Evolutionary conservation across 208 protist genomes (phyloP).

Genomic region (Trypanosoma mega): DNA sequence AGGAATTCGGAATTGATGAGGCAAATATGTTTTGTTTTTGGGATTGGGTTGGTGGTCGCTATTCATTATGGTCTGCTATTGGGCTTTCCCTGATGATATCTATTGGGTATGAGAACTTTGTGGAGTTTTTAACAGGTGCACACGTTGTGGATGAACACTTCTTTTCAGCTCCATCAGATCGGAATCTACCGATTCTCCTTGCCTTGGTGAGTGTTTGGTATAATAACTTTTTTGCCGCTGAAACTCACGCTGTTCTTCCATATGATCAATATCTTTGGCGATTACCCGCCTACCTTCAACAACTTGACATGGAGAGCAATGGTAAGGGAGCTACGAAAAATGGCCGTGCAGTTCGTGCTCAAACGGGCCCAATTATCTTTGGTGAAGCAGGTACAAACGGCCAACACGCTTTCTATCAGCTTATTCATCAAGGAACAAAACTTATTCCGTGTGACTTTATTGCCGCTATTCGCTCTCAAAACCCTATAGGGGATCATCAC

Average conservation of each 20-base stretch:
- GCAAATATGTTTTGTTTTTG: conserved; percentile 98
- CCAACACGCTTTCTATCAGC: conserved; percentile 97
- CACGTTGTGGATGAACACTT: conserved; percentile 87
- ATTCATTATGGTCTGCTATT: conserved; percentile 97
- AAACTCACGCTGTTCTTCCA: conserved; percentile 96
- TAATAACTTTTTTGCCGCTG: conserved; percentile 95
- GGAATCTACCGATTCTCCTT: conserved; percentile 94
- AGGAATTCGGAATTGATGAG: conserved; percentile 95
- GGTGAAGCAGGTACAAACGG: conserved; percentile 95
- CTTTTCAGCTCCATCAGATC: conserved; percentile 45
- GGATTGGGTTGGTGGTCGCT: conserved; percentile 98
- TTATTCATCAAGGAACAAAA: conserved; percentile 97
- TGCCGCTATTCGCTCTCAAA: conserved; percentile 88
- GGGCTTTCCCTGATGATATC: conserved; percentile 94
- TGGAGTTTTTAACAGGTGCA: conserved; percentile 92
- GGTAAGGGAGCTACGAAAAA: conserved; percentile 91
- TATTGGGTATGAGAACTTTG: conserved; percentile 95
- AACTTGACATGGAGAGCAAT: conserved; percentile 98
- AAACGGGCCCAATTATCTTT: conserved; percentile 96
- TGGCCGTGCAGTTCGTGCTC: conserved; percentile 46
- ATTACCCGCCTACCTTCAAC: conserved; percentile 98
- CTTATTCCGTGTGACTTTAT: conserved; percentile 97
- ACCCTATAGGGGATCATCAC: conserved; percentile 94
- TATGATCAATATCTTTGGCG: conserved; percentile 98
- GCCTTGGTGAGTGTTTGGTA: conserved; percentile 96